phyloP scores from a whole-genome alignment of 306 rosid genomes.

The Trifolium pratense region DNA sequence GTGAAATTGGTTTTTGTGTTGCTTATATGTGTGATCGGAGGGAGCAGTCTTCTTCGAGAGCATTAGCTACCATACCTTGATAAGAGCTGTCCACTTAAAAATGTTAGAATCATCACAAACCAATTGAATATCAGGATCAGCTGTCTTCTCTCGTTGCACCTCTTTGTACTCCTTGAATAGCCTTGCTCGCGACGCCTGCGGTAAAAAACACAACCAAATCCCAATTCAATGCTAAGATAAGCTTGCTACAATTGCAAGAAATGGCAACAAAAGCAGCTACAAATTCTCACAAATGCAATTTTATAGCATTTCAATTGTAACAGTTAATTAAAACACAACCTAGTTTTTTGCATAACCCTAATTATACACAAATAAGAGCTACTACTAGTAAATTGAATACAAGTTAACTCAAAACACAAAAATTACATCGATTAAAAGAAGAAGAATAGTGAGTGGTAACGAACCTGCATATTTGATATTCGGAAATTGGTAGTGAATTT shows the following conservation, averaged over 20 bases:
- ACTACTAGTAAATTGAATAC: constrained; percentile 5
- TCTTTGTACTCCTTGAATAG: constrained; percentile 95
- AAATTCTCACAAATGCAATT: constrained; percentile 2
- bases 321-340: constrained; percentile 22
- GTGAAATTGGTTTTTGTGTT: no score
- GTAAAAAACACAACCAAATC: constrained; percentile 4
- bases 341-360: background rate
- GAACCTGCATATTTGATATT: constrained; percentile 68
- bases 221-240: background rate
- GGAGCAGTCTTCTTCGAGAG: background rate
- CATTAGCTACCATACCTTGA: constrained; percentile 58
- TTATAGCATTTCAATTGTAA: background rate
- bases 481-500: background rate
- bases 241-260: background rate
- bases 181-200: constrained; percentile 92
- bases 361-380: background rate
- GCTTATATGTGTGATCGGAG: background rate
- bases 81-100: constrained; percentile 93
- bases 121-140: constrained; percentile 89
- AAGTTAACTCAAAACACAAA: background rate
- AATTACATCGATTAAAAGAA: background rate
- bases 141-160: constrained; percentile 89
- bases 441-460: constrained; percentile 12
- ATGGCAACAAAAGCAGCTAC: background rate
- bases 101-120: constrained; percentile 91